Conservation (phyloP, 2,329 filamentous ascomycete genomes). For the Pyrenophora seminiperda region DNA sequence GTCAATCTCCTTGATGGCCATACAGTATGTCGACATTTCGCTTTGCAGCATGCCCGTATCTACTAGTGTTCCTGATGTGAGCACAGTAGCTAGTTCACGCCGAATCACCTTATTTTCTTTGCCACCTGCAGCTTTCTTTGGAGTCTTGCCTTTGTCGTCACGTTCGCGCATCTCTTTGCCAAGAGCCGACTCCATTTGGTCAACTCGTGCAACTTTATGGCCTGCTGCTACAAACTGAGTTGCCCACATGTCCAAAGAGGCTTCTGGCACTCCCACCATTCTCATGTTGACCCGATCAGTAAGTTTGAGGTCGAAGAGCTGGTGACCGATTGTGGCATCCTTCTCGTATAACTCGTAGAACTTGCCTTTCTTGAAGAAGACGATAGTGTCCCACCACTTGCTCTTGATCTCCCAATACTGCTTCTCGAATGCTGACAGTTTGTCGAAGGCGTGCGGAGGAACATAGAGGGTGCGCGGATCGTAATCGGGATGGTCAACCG, state of each 20-base stretch:
- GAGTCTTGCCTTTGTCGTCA: slow-evolving; percentile 59
- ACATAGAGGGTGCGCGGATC: slow-evolving; percentile 91
- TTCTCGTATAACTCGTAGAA: slow-evolving; percentile 99
- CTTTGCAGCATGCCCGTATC: slow-evolving; percentile 97
- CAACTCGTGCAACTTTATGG: slow-evolving; percentile 94
- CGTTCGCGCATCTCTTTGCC: slow-evolving; percentile 99
- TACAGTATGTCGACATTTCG: slow-evolving; percentile 96
- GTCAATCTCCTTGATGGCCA: slow-evolving; percentile 79
- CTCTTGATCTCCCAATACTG: slow-evolving; percentile 99
- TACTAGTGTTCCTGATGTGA: slow-evolving; percentile 91
- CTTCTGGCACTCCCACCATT: slow-evolving; percentile 97
- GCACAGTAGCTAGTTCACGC: slow-evolving; percentile 85
- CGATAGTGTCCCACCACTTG: slow-evolving; percentile 95
- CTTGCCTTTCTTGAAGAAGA: slow-evolving; percentile 99
- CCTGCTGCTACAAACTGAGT: slow-evolving; percentile 98
- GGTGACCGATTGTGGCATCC: slow-evolving; percentile 93
- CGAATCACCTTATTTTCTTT: slow-evolving; percentile 88
- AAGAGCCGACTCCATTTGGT: slow-evolving; percentile 94
- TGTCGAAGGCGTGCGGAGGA: slow-evolving; percentile 75
- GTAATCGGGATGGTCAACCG: slow-evolving; percentile 81
- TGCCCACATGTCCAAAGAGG: slow-evolving; percentile 94
- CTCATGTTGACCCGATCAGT: slow-evolving; percentile 99
- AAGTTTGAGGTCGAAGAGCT: slow-evolving; percentile 95
- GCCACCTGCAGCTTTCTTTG: slow-evolving; percentile 53
- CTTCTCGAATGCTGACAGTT: slow-evolving; percentile 93